Conservation (phyloP, 129 eudicot species). For the Lonicera japonica region DNA sequence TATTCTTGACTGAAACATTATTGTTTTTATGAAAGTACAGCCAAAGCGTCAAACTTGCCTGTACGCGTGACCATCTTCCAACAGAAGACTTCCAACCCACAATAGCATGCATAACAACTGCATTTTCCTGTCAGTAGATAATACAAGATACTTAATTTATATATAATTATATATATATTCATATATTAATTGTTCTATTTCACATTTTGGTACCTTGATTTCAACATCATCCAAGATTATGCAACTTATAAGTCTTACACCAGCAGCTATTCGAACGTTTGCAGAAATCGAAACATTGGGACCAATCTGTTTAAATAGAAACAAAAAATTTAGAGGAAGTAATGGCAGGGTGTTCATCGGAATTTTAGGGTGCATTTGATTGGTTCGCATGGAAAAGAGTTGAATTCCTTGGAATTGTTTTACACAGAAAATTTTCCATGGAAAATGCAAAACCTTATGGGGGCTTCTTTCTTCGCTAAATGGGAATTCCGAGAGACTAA, state of each 20-base stretch:
- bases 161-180: not conserved
- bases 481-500: not conserved
- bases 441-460: too few relatives aligned
- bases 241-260: constrained; percentile 77
- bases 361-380: too few relatives aligned
- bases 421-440: too few relatives aligned
- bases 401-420: too few relatives aligned
- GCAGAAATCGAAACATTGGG: constrained; percentile 92
- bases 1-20: not conserved
- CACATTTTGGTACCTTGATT: constrained; percentile 49
- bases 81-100: constrained; percentile 90
- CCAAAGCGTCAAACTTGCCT: constrained; percentile 41
- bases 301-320: constrained; percentile 61
- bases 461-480: too few relatives aligned
- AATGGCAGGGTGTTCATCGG: not conserved
- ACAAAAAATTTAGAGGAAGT: not conserved
- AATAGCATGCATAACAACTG: constrained; percentile 74
- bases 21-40: too few relatives aligned
- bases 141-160: not conserved
- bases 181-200: not conserved
- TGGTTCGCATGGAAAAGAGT: too few relatives aligned
- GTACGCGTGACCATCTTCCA: constrained; percentile 94
- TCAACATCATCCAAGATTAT: constrained; percentile 85
- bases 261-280: constrained; percentile 87
- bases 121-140: constrained; percentile 62